Conservation (phyloP, 805 yeast genomes). For the Monosporozyma unispora region DNA sequence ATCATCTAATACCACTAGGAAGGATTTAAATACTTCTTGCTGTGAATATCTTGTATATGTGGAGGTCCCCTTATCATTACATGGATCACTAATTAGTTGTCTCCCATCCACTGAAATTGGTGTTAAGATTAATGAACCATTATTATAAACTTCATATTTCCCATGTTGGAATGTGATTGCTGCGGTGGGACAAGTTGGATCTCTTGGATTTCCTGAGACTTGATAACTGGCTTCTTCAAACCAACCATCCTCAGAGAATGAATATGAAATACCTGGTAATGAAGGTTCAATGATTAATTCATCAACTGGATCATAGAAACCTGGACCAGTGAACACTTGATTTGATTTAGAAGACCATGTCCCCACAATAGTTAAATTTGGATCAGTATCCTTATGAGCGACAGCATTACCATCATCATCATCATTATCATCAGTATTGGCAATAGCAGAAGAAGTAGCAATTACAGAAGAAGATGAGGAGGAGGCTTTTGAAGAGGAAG, state of each 20-base stretch:
- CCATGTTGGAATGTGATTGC: conserved; percentile 87
- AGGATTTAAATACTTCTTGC: conserved; percentile 49
- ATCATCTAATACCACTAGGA: conserved; percentile 52
- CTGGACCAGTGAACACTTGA: conserved; percentile 94
- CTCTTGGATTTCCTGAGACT: conserved; percentile 55
- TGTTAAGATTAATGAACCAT: conserved; percentile 59
- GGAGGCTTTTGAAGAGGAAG: not conserved
- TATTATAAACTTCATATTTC: conserved; percentile 48
- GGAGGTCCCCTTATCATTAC: conserved; percentile 53
- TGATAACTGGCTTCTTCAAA: conserved; percentile 87
- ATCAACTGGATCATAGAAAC: conserved; percentile 92
- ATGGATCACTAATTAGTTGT: conserved; percentile 82
- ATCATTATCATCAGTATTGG: conserved; percentile 1
- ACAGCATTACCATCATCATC: not conserved
- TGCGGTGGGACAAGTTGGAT: conserved; percentile 80
- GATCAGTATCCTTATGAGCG: conserved; percentile 1
- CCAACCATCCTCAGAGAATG: conserved; percentile 87
- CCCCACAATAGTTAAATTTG: conserved; percentile 35
- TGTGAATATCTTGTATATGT: conserved; percentile 67
- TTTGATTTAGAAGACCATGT: conserved; percentile 95
- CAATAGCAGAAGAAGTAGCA: conserved; percentile 6
- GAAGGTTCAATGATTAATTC: conserved; percentile 93
- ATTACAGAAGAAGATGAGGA: not conserved
- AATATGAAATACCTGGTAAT: conserved; percentile 85
- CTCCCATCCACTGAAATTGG: conserved; percentile 89